Evolutionary conservation across 805 yeast species (phyloP).

Genomic region (Lipomyces starkeyi): DNA sequence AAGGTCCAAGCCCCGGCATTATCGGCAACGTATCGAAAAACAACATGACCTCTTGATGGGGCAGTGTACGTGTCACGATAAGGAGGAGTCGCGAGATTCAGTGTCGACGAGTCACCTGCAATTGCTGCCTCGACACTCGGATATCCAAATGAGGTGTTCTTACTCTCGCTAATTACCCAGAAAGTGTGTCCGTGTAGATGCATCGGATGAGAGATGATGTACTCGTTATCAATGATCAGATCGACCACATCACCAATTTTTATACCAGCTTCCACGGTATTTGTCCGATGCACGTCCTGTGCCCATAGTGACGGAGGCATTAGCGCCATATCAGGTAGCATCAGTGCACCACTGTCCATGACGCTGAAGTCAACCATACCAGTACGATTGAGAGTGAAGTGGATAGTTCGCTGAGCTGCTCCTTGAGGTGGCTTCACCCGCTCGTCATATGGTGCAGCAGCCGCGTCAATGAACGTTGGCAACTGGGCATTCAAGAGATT

Average conservation of each 20-base stretch:
- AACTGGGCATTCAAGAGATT: neutral
- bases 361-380: slow-evolving; percentile 3
- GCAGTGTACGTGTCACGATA: slow-evolving; percentile 16
- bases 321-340: slow-evolving; percentile 10
- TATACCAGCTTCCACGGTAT: slow-evolving; percentile 8
- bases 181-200: slow-evolving; percentile 76
- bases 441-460: slow-evolving; percentile 11
- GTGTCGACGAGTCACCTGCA: neutral
- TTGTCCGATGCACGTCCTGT: neutral
- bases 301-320: slow-evolving; percentile 12
- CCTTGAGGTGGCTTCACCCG: slow-evolving; percentile 6
- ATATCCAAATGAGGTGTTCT: slow-evolving; percentile 40
- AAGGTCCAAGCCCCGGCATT: slow-evolving; percentile 94
- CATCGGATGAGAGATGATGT: slow-evolving; percentile 79
- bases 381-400: slow-evolving; percentile 5
- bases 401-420: slow-evolving; percentile 14
- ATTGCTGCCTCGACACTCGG: slow-evolving; percentile 54
- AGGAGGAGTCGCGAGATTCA: slow-evolving; percentile 4
- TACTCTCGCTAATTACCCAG: slow-evolving; percentile 59
- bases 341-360: slow-evolving; percentile 9
- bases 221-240: slow-evolving; percentile 75
- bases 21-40: slow-evolving; percentile 68
- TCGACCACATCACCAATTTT: slow-evolving; percentile 57
- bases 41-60: slow-evolving; percentile 9
- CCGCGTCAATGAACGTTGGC: neutral